Base-by-base conservation (phyloP, 2,329 filamentous ascomycete species). In the Magnaporthiopsis rhizophila region DNA sequence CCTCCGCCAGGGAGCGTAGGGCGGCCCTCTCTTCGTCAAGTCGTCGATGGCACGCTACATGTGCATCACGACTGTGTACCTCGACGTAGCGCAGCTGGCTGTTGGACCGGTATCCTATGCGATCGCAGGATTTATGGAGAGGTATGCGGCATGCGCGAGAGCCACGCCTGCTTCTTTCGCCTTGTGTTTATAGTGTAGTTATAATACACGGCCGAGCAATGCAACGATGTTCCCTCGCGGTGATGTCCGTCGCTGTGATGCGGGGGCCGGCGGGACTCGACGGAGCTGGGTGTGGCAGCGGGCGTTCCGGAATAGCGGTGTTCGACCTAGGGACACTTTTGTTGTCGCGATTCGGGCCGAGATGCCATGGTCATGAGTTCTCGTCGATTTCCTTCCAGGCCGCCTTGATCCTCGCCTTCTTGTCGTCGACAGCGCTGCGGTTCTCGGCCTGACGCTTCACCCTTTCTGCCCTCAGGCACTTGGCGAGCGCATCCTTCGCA, bases 391-490 rank as follows among this genome's bases (percentile, higher is more conserved):
- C 90, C 62, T 85, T 85, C 91, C 89, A 98, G 69, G 85, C 85
- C 74, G 86, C 84, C 79, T 91, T 86, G 70, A 97, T 86, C 74
- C 86, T 84, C 69, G 88, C 83, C 74, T 89, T 82, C 81, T 93
- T 89, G 76, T 84, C 78, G 76, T 85, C 84, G 67, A 91, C 83
- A 69, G 81, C 75, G 74, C 90, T 84, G 71, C 91, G 86, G 74
- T 99, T 98, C 70, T 81, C 79, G 68, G 85, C 86, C 63, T 93
- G 93, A 65, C 89, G 87, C 75, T 92, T 91, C 62, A 88, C 79
- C 72, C 95, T 86, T 76, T 97, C 91, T 53, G 84, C 87, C 68
- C 90, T 86, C 63, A 99, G 83, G 74, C 95, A 99, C 72, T 86
- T 84, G 77, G 91, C 95, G 70, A 99, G 90, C 65, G 91, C 81